phyloP scores from a whole-genome alignment of 352 stramenopile species.

The Pythium periplocum region DNA sequence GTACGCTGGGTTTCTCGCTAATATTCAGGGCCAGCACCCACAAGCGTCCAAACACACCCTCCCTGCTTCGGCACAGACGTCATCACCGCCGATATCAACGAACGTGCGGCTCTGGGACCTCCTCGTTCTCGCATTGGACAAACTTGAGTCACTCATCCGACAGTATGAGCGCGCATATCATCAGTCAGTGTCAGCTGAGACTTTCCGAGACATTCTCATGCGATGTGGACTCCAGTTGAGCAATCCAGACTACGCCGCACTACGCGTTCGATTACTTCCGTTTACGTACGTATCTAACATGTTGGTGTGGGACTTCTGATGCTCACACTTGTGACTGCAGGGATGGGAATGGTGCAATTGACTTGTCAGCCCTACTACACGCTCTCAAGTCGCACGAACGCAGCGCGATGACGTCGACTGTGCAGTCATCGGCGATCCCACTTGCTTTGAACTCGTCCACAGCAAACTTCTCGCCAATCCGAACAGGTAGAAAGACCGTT shows the following conservation, averaged over 20 bases:
- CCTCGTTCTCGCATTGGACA: conserved; percentile 42
- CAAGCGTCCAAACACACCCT: conserved; percentile 18
- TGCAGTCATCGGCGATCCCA: conserved; percentile 18
- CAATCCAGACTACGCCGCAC: conserved; percentile 61
- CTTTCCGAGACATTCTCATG: conserved; percentile 55
- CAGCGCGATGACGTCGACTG: conserved; percentile 25
- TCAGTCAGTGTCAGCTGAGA: conserved; percentile 42
- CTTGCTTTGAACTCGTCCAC: conserved; percentile 7
- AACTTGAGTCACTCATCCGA: conserved; percentile 39
- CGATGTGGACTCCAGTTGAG: conserved; percentile 56
- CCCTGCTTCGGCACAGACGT: conserved; percentile 32
- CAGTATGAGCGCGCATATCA: conserved; percentile 56
- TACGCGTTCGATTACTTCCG: conserved; percentile 52
- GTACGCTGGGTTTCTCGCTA: conserved; percentile 54
- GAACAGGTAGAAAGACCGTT: conserved; percentile 54
- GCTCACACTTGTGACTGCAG: conserved; percentile 16
- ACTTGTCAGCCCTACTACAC: conserved; percentile 33
- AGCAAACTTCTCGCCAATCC: conserved; percentile 44
- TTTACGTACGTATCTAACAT: conserved; percentile 38
- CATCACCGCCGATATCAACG: conserved; percentile 21
- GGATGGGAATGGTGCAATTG: conserved; percentile 48
- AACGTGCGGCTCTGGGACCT: conserved; percentile 58
- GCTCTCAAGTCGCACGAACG: conserved; percentile 46
- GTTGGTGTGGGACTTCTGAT: neutral
- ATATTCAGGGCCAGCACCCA: conserved; percentile 31